Conservation (phyloP, 1,139 yeast species). For the Scheffersomyces stambukii region DNA sequence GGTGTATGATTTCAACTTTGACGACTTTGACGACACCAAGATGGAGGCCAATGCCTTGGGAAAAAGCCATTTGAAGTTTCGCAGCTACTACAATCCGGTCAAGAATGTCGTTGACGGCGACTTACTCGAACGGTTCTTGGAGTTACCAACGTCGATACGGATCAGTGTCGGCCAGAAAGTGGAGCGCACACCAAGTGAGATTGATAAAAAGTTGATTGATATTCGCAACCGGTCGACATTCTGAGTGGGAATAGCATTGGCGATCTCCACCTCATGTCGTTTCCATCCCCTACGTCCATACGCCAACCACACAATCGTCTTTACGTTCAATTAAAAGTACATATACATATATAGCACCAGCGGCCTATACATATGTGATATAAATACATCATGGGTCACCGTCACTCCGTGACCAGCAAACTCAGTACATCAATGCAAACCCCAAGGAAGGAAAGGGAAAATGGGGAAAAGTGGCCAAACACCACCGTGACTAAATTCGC, state of each 20-base stretch:
- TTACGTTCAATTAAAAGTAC: too few species aligned
- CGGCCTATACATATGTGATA: too few species aligned
- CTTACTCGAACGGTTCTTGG: slow-evolving; percentile 56
- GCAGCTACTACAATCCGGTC: slow-evolving; percentile 78
- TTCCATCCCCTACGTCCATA: too few species aligned
- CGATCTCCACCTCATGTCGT: too few species aligned
- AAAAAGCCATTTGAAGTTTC: slow-evolving; percentile 61
- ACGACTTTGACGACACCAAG: slow-evolving; percentile 24
- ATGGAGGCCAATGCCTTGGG: slow-evolving; percentile 42
- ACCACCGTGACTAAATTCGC: too few species aligned
- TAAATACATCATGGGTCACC: too few species aligned
- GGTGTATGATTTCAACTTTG: slow-evolving; percentile 23
- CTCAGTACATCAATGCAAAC: too few species aligned
- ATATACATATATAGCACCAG: too few species aligned
- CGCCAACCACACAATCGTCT: too few species aligned
- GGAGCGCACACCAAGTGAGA: slow-evolving; percentile 55
- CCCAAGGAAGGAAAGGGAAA: too few species aligned
- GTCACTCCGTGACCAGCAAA: too few species aligned
- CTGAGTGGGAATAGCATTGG: background rate
- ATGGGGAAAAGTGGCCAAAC: too few species aligned
- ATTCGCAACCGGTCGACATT: slow-evolving; percentile 49
- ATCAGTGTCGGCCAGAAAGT: slow-evolving; percentile 47
- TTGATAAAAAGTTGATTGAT: slow-evolving; percentile 58
- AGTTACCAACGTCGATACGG: slow-evolving; percentile 34
- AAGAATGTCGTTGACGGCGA: slow-evolving; percentile 86